A percentile compares a stretch with the other conserved stretches of the same genome.
Evolutionary conservation across 768 basidiomycete genomes (phyloP).

Genomic region (Naematelia aurantialba): DNA sequence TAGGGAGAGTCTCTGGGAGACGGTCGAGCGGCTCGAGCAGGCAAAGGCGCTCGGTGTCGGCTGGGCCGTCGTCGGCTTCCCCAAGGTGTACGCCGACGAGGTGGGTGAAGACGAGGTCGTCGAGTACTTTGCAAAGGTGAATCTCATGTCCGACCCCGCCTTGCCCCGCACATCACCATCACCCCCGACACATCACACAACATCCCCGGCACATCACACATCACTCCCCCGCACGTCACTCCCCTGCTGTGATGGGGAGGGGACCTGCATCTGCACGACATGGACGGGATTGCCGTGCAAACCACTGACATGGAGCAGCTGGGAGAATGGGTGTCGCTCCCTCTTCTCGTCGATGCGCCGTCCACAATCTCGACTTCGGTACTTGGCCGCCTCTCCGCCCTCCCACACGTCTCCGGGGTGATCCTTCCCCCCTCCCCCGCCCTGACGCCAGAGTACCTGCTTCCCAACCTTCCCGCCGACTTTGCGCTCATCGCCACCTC

Average conservation of each 20-base stretch:
- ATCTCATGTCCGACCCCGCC: too few relatives aligned
- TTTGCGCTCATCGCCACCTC: not conserved
- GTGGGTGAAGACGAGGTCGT: not conserved
- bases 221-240: too few relatives aligned
- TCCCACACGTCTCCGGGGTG: not conserved
- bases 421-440: not conserved
- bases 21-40: not conserved
- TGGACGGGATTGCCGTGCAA: too few relatives aligned
- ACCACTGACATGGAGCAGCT: not conserved
- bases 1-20: not conserved
- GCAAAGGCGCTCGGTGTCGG: not conserved
- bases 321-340: not conserved
- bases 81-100: not conserved
- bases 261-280: too few relatives aligned
- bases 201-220: too few relatives aligned
- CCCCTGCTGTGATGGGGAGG: too few relatives aligned
- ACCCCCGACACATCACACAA: too few relatives aligned
- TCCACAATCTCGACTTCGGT: not conserved
- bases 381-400: not conserved
- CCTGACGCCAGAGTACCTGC: not conserved
- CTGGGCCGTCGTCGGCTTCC: not conserved
- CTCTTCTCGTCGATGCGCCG: not conserved
- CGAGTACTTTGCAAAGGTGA: not conserved
- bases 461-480: not conserved
- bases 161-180: too few relatives aligned